Conservation (phyloP, 192 early-diverging fungal species). For the Martensiomyces pterosporus region DNA sequence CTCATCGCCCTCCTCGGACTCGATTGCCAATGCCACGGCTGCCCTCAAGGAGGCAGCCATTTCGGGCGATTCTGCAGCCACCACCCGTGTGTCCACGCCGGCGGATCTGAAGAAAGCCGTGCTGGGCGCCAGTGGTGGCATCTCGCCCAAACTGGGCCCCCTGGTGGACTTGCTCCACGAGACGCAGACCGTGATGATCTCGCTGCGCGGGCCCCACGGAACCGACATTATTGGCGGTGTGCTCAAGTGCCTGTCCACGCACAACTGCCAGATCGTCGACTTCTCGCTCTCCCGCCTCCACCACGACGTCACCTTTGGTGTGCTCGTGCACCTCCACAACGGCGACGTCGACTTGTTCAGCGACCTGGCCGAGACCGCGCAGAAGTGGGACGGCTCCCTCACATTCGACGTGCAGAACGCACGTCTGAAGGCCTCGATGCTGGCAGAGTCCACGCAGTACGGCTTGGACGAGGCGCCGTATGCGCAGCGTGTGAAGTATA, state of each 20-base stretch:
- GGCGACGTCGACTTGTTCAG: conserved; percentile 75
- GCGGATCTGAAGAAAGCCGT: conserved; percentile 12
- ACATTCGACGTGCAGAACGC: conserved; percentile 74
- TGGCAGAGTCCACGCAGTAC: conserved; percentile 47
- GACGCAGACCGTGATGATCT: conserved; percentile 74
- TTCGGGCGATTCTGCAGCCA: not conserved
- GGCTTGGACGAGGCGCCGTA: conserved; percentile 77
- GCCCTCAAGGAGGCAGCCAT: not conserved
- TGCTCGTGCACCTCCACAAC: conserved; percentile 69
- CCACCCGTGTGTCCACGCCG: conserved; percentile 16
- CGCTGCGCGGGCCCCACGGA: conserved; percentile 81
- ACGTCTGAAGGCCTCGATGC: conserved; percentile 56
- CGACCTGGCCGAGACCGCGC: conserved; percentile 69
- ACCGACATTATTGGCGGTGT: conserved; percentile 88
- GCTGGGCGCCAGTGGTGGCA: conserved; percentile 53
- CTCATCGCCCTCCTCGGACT: not conserved
- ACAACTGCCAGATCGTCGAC: conserved; percentile 76
- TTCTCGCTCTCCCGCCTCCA: conserved; percentile 85
- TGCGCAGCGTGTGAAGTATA: conserved; percentile 75
- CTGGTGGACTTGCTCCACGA: conserved; percentile 37
- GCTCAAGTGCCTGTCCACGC: conserved; percentile 66
- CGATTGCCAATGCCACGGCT: conserved; percentile 14
- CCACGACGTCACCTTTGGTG: conserved; percentile 93
- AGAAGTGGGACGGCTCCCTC: conserved; percentile 81
- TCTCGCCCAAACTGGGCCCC: conserved; percentile 50